These are phyloP conservation scores for Lipomyces anomalus DNA, from an alignment of 805 yeast species.

Conservation along the genomic window DNA sequence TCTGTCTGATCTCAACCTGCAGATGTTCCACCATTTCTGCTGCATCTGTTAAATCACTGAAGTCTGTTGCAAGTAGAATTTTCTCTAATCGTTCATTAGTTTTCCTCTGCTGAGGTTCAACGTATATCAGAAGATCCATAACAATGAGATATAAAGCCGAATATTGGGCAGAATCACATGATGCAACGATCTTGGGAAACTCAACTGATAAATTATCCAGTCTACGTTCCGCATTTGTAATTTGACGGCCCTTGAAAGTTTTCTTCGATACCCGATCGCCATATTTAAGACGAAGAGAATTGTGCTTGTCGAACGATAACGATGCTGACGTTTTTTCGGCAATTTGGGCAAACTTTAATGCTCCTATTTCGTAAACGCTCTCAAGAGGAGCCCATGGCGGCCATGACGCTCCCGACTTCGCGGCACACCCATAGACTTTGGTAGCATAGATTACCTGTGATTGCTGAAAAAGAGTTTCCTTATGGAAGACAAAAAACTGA, in stretches of 20 bases:
- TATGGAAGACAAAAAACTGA: slow-evolving; percentile 61
- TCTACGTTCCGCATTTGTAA: slow-evolving; percentile 30
- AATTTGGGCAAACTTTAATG: slow-evolving; percentile 46
- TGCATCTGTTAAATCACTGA: slow-evolving; percentile 52
- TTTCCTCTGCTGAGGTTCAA: slow-evolving; percentile 61
- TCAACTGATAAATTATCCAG: slow-evolving; percentile 51
- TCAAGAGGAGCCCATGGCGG: slow-evolving; percentile 88
- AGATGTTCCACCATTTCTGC: slow-evolving; percentile 43
- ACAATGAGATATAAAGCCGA: slow-evolving; percentile 57
- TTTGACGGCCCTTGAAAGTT: slow-evolving; percentile 16
- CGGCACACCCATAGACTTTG: slow-evolving; percentile 53
- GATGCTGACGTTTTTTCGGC: slow-evolving; percentile 60
- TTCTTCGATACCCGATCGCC: slow-evolving; percentile 18
- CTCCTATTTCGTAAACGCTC: slow-evolving; percentile 50
- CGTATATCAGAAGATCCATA: slow-evolving; percentile 59
- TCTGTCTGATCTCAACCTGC: slow-evolving; percentile 43
- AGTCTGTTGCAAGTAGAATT: slow-evolving; percentile 62
- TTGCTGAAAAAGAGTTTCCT: slow-evolving; percentile 39
- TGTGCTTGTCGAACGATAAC: slow-evolving; percentile 52
- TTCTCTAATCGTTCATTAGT: slow-evolving; percentile 58
- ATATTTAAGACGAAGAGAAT: slow-evolving; percentile 39
- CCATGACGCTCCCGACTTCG: slow-evolving; percentile 44
- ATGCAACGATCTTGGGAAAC: slow-evolving; percentile 60
- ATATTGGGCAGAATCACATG: slow-evolving; percentile 71
- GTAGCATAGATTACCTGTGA: slow-evolving; percentile 42